Percentiles rank a stretch among this genome's conserved stretches.
phyloP scores from a whole-genome alignment of 495 filamentous ascomycete species.

The Immersiella caudata region DNA sequence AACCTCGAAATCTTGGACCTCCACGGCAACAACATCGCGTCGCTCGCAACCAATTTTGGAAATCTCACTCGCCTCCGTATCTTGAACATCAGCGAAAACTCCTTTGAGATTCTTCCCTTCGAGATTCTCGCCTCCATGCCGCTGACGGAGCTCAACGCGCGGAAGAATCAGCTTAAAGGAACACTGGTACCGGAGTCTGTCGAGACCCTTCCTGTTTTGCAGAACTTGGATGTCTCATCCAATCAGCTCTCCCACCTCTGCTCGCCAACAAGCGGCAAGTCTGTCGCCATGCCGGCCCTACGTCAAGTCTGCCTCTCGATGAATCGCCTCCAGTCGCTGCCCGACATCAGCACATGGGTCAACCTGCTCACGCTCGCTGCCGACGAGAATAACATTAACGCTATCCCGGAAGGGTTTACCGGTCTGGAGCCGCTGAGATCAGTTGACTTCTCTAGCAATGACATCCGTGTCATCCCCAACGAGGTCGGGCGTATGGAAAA shows the following conservation, averaged over 20 bases:
- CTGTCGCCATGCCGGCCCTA: constrained; percentile 64
- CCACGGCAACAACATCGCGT: constrained; percentile 76
- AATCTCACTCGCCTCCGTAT: constrained; percentile 67
- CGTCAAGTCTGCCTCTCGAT: constrained; percentile 70
- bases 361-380: constrained; percentile 71
- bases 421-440: constrained; percentile 66
- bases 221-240: constrained; percentile 72
- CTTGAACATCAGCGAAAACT: constrained; percentile 78
- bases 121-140: constrained; percentile 65
- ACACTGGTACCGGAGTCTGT: constrained; percentile 67
- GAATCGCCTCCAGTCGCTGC: constrained; percentile 74
- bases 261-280: constrained; percentile 25
- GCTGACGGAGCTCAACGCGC: constrained; percentile 72
- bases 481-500: constrained; percentile 79
- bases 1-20: constrained; percentile 81
- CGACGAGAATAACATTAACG: constrained; percentile 76
- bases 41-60: constrained; percentile 68
- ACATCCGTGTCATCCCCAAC: constrained; percentile 73
- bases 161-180: constrained; percentile 77
- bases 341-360: constrained; percentile 70
- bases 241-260: constrained; percentile 66
- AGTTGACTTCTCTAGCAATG: constrained; percentile 82
- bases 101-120: constrained; percentile 69
- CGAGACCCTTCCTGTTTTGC: constrained; percentile 61
- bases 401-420: constrained; percentile 74